Percentiles rank a stretch among this genome's conserved stretches.
phyloP scores from a whole-genome alignment of 371 early-diverging fungal genomes.

The Smittium culicis region DNA sequence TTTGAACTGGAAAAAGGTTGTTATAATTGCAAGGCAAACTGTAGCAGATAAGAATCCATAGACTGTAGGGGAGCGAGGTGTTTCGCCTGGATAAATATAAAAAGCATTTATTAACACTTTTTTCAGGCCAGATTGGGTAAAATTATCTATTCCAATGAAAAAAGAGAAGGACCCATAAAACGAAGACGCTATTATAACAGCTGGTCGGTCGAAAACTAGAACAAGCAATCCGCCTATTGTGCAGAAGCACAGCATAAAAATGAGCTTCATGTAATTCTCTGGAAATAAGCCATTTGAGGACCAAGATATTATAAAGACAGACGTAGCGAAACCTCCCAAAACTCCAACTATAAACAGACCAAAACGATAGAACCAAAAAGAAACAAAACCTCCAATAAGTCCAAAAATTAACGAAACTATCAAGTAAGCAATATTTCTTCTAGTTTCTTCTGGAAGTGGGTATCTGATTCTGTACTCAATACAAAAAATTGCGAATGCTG shows the following conservation, averaged over 20 bases:
- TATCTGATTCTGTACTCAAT: conserved; percentile 26
- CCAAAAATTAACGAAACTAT: conserved; percentile 42
- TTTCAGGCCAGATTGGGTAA: conserved; percentile 50
- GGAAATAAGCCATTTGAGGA: conserved; percentile 39
- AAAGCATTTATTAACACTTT: background rate
- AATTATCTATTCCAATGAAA: conserved; percentile 63
- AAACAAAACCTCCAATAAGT: conserved; percentile 38
- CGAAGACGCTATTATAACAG: conserved; percentile 45
- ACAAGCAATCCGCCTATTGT: conserved; percentile 39
- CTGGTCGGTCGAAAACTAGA: conserved; percentile 36
- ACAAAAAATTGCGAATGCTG: no score
- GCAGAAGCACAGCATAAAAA: conserved; percentile 43
- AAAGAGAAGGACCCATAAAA: conserved; percentile 53
- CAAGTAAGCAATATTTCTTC: conserved; percentile 34
- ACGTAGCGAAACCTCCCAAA: conserved; percentile 44
- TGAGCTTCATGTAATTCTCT: conserved; percentile 39
- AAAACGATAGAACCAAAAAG: conserved; percentile 31
- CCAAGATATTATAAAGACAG: conserved; percentile 44
- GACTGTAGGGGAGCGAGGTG: no score
- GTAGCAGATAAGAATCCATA: no score
- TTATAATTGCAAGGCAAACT: no score
- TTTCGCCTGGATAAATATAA: no score
- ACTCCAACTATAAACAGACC: conserved; percentile 36
- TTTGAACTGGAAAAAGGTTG: no score
- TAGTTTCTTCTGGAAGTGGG: conserved; percentile 23